Evolutionary conservation across 2,329 filamentous ascomycete species (phyloP), one percentile per base, ranked within the genome.

Genomic region (Alternaria metachromatica): DNA sequence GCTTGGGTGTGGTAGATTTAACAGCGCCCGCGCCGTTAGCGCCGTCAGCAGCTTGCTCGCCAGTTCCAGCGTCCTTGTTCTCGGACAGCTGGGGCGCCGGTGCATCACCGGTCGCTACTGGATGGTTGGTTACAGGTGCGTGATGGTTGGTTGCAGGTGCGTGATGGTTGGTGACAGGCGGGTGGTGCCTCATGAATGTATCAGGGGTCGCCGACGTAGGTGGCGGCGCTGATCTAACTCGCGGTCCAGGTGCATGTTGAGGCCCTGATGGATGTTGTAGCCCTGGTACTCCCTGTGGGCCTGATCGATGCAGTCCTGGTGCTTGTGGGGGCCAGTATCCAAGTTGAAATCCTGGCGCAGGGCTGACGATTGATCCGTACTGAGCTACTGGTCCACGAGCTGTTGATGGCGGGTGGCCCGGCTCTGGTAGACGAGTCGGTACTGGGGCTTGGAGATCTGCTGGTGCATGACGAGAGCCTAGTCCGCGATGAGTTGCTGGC

Each of bases 161-260:
- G n/a, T n/a, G n/a, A n/a, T 41, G 37, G 37, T 41, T 41, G 37
- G n/a, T 18, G 8, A 18, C n/a, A 1, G 37, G 37, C 9, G 37
- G 15, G 37, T 4, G 37, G 4, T 10, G 37, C n/a, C 0, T 2
- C 37, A 0, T 1, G 0, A 1, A 41, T 11, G 8, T 18, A 41
- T 18, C 37, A 41, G 37, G n/a, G 1, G 15, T 18, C 9, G 37
- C 9, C 0, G 37, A 41, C 0, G 37, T 41, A 3, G 0, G 15
- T 41, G 37, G 3, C 1, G 37, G 5, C 37, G 37, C 4, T 41
- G n/a, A 18, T 6, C 37, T 41, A 41, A 2, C 3, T 2, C 37
- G 37, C 1, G 9, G 3, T 41, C 2, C 15, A 1, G 37, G 1
- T 41, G 0, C 37, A 41, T 3, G 3, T 18, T 18, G 28, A 2